These are phyloP conservation scores for Beauveria medogensis DNA, from an alignment of 2,329 filamentous ascomycete species.

Conservation along the genomic window DNA sequence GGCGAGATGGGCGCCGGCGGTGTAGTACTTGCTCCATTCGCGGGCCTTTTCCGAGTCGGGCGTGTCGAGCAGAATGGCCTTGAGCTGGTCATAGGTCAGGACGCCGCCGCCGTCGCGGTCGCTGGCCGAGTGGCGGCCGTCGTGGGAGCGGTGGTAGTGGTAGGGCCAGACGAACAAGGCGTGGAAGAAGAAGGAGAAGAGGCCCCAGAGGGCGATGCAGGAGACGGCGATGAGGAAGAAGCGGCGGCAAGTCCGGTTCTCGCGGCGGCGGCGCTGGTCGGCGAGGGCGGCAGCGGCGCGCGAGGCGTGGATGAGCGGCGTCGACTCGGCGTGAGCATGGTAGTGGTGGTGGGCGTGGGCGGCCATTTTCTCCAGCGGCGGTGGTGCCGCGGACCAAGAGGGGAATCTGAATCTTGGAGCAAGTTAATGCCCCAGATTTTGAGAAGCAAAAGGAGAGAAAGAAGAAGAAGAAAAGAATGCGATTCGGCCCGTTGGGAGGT, in stretches of 20 bases:
- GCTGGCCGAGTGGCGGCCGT: slow-evolving; percentile 21
- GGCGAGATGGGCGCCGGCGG: slow-evolving; percentile 65
- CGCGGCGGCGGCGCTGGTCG: slow-evolving; percentile 42
- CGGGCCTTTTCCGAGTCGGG: slow-evolving; percentile 48
- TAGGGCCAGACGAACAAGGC: slow-evolving; percentile 34
- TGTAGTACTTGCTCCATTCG: slow-evolving; percentile 74
- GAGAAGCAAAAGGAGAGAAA: not conserved
- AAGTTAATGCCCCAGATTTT: slow-evolving; percentile 8
- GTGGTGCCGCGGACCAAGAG: not conserved
- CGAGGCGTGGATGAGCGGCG: slow-evolving; percentile 60
- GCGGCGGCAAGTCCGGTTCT: slow-evolving; percentile 52
- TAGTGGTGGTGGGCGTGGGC: not conserved
- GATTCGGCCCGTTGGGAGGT: not conserved
- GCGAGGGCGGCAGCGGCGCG: slow-evolving; percentile 40
- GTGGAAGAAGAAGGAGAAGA: slow-evolving; percentile 41
- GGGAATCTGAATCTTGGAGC: slow-evolving; percentile 2
- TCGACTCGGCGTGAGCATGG: slow-evolving; percentile 41
- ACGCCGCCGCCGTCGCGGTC: slow-evolving; percentile 20
- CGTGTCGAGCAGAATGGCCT: slow-evolving; percentile 48
- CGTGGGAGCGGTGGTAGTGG: slow-evolving; percentile 25
- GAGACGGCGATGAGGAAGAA: slow-evolving; percentile 56
- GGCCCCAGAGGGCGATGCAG: slow-evolving; percentile 43
- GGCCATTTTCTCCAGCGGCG: slow-evolving; percentile 20
- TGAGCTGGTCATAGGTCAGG: slow-evolving; percentile 41
- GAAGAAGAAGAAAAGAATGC: not conserved